Evolutionary conservation across 2,329 filamentous ascomycete species (phyloP).

Genomic region (Coniochaeta sp.): DNA sequence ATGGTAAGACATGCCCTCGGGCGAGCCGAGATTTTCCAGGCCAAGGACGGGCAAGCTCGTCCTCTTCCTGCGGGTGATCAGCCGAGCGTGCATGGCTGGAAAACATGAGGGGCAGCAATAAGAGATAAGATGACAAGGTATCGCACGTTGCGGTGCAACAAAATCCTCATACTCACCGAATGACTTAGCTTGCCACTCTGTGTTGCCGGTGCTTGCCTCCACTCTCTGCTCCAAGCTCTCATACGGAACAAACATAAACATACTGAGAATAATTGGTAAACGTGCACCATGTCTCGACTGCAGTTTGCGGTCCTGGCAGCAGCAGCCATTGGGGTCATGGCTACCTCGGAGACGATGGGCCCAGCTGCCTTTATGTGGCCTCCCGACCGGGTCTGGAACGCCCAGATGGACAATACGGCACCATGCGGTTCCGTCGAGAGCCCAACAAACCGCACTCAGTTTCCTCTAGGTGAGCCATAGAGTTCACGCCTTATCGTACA

Average conservation of each 20-base stretch:
- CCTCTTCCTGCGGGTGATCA: background rate
- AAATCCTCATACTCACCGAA: background rate
- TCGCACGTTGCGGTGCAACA: background rate
- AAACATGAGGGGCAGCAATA: background rate
- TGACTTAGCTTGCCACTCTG: background rate
- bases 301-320: constrained; percentile 2
- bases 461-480: constrained; percentile 40
- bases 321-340: constrained; percentile 3
- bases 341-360: constrained; percentile 28
- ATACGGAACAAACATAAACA: background rate
- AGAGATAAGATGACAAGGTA: background rate
- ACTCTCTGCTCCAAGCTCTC: background rate
- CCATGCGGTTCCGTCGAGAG: constrained; percentile 47
- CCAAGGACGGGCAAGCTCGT: background rate
- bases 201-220: background rate
- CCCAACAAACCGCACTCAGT: constrained; percentile 42
- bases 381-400: constrained; percentile 46
- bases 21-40: background rate
- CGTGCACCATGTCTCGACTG: constrained; percentile 7
- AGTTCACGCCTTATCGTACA: background rate
- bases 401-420: constrained; percentile 43
- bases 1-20: background rate
- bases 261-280: too few relatives aligned
- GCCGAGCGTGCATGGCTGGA: background rate
- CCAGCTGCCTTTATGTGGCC: constrained; percentile 57